Conservation (phyloP, 2,329 filamentous ascomycete species). For the Byssochlamys sp. region DNA sequence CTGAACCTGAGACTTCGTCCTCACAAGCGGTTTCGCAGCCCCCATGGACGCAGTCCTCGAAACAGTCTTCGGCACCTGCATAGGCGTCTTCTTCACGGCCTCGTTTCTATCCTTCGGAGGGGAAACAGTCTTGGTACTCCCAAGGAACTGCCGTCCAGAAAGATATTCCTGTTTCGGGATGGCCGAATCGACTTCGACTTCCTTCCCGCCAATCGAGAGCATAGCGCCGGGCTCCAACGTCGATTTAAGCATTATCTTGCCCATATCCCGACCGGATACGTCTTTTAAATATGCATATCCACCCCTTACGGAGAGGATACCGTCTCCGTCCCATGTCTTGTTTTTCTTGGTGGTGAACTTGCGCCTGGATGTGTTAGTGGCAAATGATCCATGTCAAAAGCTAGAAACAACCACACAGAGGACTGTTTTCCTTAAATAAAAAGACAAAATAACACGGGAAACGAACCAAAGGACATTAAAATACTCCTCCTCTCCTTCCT, state of each 20-base stretch:
- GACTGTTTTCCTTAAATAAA: background rate
- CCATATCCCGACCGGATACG: slow-evolving; percentile 54
- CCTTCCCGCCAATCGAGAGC: slow-evolving; percentile 56
- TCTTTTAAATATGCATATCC: slow-evolving; percentile 55
- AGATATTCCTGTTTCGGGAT: slow-evolving; percentile 53
- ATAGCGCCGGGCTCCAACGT: slow-evolving; percentile 51
- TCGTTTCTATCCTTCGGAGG: slow-evolving; percentile 5
- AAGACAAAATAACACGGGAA: background rate
- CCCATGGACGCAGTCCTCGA: background rate
- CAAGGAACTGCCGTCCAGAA: slow-evolving; percentile 20
- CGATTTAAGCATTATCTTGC: slow-evolving; percentile 46
- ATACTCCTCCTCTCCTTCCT: slow-evolving; percentile 24
- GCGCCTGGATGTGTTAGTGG: slow-evolving; percentile 39
- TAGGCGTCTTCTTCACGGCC: slow-evolving; percentile 10
- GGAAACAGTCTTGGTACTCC: slow-evolving; percentile 15
- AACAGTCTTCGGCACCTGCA: background rate
- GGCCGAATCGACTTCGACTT: slow-evolving; percentile 56
- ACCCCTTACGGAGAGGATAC: slow-evolving; percentile 48
- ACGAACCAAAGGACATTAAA: slow-evolving; percentile 41
- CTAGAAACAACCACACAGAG: too few species aligned
- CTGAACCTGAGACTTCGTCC: slow-evolving; percentile 3
- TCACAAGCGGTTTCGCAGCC: slow-evolving; percentile 12
- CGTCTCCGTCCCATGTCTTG: slow-evolving; percentile 69
- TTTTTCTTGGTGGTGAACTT: slow-evolving; percentile 64
- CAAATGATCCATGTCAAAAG: background rate